Evolutionary conservation across 2,329 filamentous ascomycete species (phyloP), one percentile per base, ranked within the genome.

Genomic region (Aspergillus sp.): DNA sequence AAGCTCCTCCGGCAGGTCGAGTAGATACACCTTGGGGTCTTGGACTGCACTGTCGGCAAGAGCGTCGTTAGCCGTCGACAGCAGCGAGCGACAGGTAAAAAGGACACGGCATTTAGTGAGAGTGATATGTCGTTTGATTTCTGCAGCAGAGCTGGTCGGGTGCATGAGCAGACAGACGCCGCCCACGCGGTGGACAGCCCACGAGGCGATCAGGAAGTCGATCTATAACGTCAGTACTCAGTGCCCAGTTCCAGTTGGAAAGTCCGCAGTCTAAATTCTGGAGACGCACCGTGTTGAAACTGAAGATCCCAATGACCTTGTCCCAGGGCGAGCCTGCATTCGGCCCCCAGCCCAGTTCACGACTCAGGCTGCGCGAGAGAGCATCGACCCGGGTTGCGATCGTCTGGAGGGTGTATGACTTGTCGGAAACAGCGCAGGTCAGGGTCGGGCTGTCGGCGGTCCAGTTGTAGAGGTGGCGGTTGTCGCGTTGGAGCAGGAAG

Each of bases 271-370:
- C 6, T 6, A 33, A 48, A 19, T 1, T 14, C 9, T 17, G 27
- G 15, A 14, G 15, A 52, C 57, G 40, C 4, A 59, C 57, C 39
- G 57, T 56, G 12, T 59, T 59, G 27, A 51, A 31, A 41, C 57
- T 59, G 45, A 53, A 56, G 19, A 59, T 43, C 12, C 33, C 57
- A 27, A 59, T 41, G 14, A 59, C 57, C 40, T 59, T 59, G n/a
- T 57, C 57, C 39, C 40, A 37, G 4, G 58, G 49, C 31, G 50
- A 23, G 15, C 58, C 54, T n/a, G 50, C 50, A 14, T 54, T 57
- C 12, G 58, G 55, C 23, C 50, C 49, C 58, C 58, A 60, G 5
- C 50, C 51, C 14, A 60, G 39, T 33, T 55, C 50, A 11, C 37
- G 45, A n/a, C 50, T 33, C 6, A 60, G 50, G 4, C 54, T 14